Conservation (phyloP, 352 stramenopile genomes). For the Phytophthora sojae region DNA sequence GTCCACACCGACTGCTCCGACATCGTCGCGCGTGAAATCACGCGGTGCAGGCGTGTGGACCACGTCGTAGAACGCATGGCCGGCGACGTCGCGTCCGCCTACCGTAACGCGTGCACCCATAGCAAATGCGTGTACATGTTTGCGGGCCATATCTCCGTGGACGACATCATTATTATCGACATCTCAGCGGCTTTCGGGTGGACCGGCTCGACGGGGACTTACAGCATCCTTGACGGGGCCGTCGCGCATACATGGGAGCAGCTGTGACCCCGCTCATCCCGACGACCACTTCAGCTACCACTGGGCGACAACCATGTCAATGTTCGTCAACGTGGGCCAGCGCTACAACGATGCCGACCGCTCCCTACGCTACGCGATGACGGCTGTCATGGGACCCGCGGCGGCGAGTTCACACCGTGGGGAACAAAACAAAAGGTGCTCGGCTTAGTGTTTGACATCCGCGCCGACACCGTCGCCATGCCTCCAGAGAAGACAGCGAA, state of each 20-base stretch:
- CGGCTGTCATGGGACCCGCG: too few relatives aligned
- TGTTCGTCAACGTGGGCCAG: too few relatives aligned
- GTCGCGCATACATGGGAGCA: not conserved
- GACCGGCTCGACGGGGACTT: not conserved
- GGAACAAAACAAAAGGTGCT: too few relatives aligned
- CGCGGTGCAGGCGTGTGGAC: not conserved
- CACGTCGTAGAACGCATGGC: not conserved
- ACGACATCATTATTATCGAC: not conserved
- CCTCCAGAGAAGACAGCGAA: too few relatives aligned
- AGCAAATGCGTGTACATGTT: not conserved
- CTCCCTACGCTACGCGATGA: too few relatives aligned
- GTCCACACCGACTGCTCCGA: not conserved
- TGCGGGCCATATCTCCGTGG: not conserved
- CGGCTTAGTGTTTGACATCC: too few relatives aligned
- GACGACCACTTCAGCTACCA: not conserved
- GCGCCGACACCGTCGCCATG: too few relatives aligned
- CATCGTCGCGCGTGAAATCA: not conserved
- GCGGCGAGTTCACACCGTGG: too few relatives aligned
- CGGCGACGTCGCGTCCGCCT: not conserved
- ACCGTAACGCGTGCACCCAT: constrained; percentile 4
- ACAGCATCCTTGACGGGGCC: not conserved
- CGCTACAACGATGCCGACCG: too few relatives aligned
- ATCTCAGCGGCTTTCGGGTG: not conserved
- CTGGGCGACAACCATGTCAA: too few relatives aligned
- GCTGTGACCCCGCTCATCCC: not conserved